Evolutionary conservation across 495 filamentous ascomycete genomes (phyloP), one percentile per base, ranked within the genome.

Genomic region (Xylaria sp.): DNA sequence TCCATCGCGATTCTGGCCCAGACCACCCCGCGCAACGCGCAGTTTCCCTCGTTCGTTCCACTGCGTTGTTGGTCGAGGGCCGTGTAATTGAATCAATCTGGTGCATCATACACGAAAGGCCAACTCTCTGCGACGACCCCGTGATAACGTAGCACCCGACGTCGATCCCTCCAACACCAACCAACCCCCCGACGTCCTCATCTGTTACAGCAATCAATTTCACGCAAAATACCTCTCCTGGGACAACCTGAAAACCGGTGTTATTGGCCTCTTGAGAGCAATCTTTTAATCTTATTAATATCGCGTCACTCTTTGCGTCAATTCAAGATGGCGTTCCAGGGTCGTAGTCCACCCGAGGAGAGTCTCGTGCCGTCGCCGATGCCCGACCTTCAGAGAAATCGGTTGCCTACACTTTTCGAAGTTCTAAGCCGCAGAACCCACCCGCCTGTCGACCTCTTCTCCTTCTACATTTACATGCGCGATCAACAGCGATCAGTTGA

Each of bases 401-500:
- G 96, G 46, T 88, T 99, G 14, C 96, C 96, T 21, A 98, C 93
- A 0, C 90, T 98, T 48, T 97, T 96, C 78, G 96, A 99, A 79
- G 96, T 98, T 46, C 86, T 99, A 46, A 97, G 93, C 75, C 89
- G 97, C 64, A 89, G 93, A 55, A 99, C 96, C 3, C 86, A 95
- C 24, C 90, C 97, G 55, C 96, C 96, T 0, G 95, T 98, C 46
- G 97, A 98, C 79, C 88, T 99, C 14, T 98, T 96, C 84, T 97
- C 95, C 3, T 98, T 98, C 85, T 98, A 98, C 85, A 98, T 99
- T 76, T 99, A 97, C 82, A 99, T 99, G 96, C 88, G 96, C 68
- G 97, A 99, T 80, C 94, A 98, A 82, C 95, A 98, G 78, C 89
- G 95, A 78, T 97, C 95, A 5, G 94, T 99, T 11, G 96, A 99